Evolutionary conservation across 176 grass and related monocot genomes (phyloP).

Genomic region (Bothriochloa decipiens): DNA sequence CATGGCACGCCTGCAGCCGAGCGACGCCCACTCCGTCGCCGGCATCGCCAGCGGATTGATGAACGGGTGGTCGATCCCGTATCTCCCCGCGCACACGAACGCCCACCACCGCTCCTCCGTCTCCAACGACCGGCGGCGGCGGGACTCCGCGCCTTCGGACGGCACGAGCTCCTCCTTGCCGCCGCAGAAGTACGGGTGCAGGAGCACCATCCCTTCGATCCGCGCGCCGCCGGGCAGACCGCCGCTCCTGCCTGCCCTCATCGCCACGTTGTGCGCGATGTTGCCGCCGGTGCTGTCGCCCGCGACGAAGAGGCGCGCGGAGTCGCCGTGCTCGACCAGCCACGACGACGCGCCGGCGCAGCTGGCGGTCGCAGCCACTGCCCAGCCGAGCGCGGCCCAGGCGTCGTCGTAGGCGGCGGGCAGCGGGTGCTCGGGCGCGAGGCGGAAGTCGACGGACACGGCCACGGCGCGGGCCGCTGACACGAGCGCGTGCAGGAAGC

Average conservation of each 20-base stretch:
- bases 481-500: slow-evolving; percentile 51
- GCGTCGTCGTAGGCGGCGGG: slow-evolving; percentile 57
- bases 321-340: slow-evolving; percentile 58
- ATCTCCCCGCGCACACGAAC: slow-evolving; percentile 33
- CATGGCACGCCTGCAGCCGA: slow-evolving; percentile 42
- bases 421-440: slow-evolving; percentile 59
- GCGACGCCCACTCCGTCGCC: slow-evolving; percentile 37
- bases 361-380: slow-evolving; percentile 1
- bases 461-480: slow-evolving; percentile 34
- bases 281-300: slow-evolving; percentile 63
- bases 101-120: slow-evolving; percentile 27
- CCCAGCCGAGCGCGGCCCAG: slow-evolving; percentile 53
- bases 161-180: slow-evolving; percentile 27
- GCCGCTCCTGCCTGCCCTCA: slow-evolving; percentile 26
- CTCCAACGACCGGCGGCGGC: background rate
- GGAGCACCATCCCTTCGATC: slow-evolving; percentile 51
- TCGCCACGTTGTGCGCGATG: slow-evolving; percentile 59
- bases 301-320: slow-evolving; percentile 41
- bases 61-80: slow-evolving; percentile 55
- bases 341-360: background rate
- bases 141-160: slow-evolving; percentile 24
- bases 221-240: background rate
- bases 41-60: slow-evolving; percentile 50
- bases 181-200: slow-evolving; percentile 67
- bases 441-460: slow-evolving; percentile 63